phyloP scores from a whole-genome alignment of 1,139 yeast species.

The Protomyces inouyei region DNA sequence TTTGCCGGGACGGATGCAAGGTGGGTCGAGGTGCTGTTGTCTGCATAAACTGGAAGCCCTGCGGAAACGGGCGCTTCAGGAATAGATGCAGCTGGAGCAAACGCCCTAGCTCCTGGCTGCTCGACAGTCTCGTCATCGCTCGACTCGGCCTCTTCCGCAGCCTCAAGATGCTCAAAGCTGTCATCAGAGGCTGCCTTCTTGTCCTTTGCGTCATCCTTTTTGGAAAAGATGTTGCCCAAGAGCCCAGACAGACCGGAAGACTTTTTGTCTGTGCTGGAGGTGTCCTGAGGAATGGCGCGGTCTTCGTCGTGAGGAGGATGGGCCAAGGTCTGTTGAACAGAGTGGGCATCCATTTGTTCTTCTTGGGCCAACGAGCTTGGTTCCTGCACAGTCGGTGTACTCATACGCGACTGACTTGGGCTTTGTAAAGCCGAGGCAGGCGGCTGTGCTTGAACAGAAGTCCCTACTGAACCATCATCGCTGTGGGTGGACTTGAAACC shows the following conservation, averaged over 20 bases:
- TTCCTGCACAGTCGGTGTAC: background rate
- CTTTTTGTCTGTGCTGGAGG: background rate
- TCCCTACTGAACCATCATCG: slow-evolving; percentile 17
- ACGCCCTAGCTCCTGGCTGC: slow-evolving; percentile 18
- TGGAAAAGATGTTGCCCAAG: background rate
- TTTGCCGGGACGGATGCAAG: background rate
- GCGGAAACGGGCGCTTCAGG: background rate
- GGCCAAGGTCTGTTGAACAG: slow-evolving; percentile 7
- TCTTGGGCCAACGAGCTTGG: background rate
- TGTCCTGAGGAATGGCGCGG: background rate
- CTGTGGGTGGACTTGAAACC: slow-evolving; percentile 2
- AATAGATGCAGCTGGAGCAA: background rate
- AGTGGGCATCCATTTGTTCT: background rate
- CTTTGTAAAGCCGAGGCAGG: slow-evolving; percentile 10
- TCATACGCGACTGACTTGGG: slow-evolving; percentile 1
- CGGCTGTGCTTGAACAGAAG: slow-evolving; percentile 17
- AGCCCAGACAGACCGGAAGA: background rate
- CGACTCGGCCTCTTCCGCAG: slow-evolving; percentile 15
- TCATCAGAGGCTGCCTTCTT: background rate
- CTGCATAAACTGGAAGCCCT: background rate
- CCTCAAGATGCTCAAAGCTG: slow-evolving; percentile 1
- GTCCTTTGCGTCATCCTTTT: background rate
- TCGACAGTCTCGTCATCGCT: slow-evolving; percentile 21
- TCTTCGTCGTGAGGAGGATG: slow-evolving; percentile 15
- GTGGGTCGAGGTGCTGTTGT: background rate